Evolutionary conservation across 208 protist genomes (phyloP).

Genomic region (Crithidia bombi): DNA sequence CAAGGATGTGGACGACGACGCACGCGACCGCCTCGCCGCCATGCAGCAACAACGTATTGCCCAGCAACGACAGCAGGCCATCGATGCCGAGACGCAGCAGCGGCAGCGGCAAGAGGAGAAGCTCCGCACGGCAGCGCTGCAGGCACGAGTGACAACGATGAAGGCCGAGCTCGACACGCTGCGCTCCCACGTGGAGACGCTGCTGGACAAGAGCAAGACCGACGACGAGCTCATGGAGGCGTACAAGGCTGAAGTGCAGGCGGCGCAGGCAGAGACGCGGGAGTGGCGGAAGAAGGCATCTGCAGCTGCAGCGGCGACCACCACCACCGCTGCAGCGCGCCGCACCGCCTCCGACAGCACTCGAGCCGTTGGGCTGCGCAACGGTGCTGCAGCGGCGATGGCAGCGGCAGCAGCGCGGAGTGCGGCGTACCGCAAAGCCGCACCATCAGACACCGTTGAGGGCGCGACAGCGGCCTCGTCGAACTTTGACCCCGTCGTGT

Average conservation of each 20-base stretch:
- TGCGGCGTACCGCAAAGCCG: conserved; percentile 14
- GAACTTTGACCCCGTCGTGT: conserved; percentile 9
- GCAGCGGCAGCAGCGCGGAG: conserved; percentile 14
- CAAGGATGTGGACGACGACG: conserved; percentile 66
- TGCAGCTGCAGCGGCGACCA: neutral
- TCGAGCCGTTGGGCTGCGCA: neutral
- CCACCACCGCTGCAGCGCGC: no score
- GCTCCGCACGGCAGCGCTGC: conserved; percentile 39
- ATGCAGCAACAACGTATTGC: conserved; percentile 49
- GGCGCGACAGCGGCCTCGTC: neutral
- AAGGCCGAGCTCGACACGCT: conserved; percentile 69
- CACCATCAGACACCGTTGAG: neutral
- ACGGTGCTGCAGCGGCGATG: neutral
- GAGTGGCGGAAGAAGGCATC: conserved; percentile 12
- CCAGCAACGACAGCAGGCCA: conserved; percentile 51
- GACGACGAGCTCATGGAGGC: conserved; percentile 77
- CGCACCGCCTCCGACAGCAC: neutral
- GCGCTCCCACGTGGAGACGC: conserved; percentile 50
- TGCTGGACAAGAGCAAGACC: conserved; percentile 71
- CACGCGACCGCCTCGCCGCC: conserved; percentile 48
- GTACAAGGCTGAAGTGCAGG: conserved; percentile 65
- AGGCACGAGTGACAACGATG: conserved; percentile 62
- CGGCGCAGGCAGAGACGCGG: conserved; percentile 28
- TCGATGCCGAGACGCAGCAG: conserved; percentile 27
- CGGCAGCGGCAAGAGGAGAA: conserved; percentile 46